Evolutionary conservation across 2,329 filamentous ascomycete genomes (phyloP).

Genomic region (Penicillium sp.): DNA sequence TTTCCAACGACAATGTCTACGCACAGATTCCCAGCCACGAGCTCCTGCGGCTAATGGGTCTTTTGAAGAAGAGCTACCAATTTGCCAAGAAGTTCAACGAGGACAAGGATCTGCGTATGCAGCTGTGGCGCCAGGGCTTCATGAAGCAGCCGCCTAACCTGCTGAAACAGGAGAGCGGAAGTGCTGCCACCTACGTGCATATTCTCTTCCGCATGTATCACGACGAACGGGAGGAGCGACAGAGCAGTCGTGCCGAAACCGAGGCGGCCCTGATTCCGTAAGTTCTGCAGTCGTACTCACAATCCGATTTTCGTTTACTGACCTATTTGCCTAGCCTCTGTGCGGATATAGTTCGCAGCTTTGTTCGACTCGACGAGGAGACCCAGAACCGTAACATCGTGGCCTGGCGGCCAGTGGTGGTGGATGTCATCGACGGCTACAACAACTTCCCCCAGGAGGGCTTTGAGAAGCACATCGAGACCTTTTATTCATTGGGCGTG

Average conservation of each 20-base stretch:
- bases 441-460: conserved; percentile 72
- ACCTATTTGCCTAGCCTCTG: conserved; percentile 55
- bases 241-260: conserved; percentile 72
- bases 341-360: conserved; percentile 85
- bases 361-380: conserved; percentile 83
- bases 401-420: conserved; percentile 94
- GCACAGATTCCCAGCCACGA: conserved; percentile 84
- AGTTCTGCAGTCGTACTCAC: conserved; percentile 25
- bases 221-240: conserved; percentile 76
- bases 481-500: conserved; percentile 81
- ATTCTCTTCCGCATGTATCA: conserved; percentile 98
- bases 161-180: conserved; percentile 91
- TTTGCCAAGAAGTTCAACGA: conserved; percentile 98
- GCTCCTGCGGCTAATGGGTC: conserved; percentile 82
- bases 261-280: conserved; percentile 84
- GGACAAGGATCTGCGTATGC: conserved; percentile 90
- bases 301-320: not conserved
- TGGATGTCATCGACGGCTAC: conserved; percentile 93
- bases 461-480: conserved; percentile 71
- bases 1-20: conserved; percentile 95
- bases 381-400: conserved; percentile 95
- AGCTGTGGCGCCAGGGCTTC: conserved; percentile 94
- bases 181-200: conserved; percentile 87
- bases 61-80: conserved; percentile 92
- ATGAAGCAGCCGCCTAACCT: conserved; percentile 99